phyloP scores from a whole-genome alignment of 2,329 filamentous ascomycete species.

The Pestalotiopsis sp. region DNA sequence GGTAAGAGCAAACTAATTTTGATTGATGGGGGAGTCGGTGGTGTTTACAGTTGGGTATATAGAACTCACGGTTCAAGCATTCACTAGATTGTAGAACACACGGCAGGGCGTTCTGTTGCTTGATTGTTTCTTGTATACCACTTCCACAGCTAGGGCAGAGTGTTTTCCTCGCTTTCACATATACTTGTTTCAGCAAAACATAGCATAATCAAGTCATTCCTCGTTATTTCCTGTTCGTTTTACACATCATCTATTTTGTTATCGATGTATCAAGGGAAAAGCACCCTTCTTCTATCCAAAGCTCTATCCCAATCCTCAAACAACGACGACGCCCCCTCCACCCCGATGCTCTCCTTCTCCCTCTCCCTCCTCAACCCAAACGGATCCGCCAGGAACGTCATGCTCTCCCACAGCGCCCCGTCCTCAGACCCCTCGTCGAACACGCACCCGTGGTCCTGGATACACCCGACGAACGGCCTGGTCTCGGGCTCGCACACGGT shows the following conservation, averaged over 20 bases:
- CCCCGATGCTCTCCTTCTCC: background rate
- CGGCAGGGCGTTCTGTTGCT: background rate
- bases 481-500: slow-evolving; percentile 10
- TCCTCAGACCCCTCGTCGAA: background rate
- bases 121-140: background rate
- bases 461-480: slow-evolving; percentile 7
- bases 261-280: background rate
- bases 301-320: background rate
- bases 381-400: background rate
- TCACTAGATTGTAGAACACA: background rate
- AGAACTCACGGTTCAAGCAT: background rate
- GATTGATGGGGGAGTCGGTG: no score
- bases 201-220: no score
- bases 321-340: no score
- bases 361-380: background rate
- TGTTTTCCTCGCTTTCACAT: background rate
- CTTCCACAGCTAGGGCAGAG: background rate
- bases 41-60: background rate
- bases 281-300: background rate
- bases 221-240: no score
- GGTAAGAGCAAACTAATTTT: no score
- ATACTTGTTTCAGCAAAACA: no score
- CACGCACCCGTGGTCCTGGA: background rate
- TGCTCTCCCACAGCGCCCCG: slow-evolving; percentile 3
- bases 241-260: no score